Evolutionary conservation across 441 rosid genomes (phyloP), one percentile per base, ranked within the genome.

Genomic region (Gossypium lobatum): DNA sequence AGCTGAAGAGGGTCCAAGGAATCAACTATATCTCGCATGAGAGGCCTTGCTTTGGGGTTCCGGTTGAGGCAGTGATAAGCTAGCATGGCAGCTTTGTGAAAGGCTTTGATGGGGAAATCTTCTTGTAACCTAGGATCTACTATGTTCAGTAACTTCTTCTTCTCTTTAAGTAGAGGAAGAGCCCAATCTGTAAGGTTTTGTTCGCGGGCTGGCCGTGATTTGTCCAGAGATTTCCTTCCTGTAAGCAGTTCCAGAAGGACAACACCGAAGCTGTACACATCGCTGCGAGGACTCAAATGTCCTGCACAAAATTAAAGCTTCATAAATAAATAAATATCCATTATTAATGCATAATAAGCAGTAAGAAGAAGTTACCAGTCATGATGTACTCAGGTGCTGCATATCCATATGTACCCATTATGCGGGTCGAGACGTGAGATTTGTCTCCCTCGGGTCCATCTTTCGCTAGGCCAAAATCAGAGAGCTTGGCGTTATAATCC

Each of bases 111-210:
- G 1, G 98, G 97, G 71, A 87, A 95, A 45, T 90, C 87, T 59
- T 88, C 93, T 46, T 82, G 81, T 70, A 95, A 78, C 78, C 93
- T 86, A 0, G 96, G 91, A 79, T 95, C 99, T 8, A 90, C 81
- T 7, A 95, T 85, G 87, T 88, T 84, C 59, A 85, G 78, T 45
- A 95, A 50, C 82, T 93, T 95, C 86, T 88, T 95, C 87, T 88
- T 95, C 79, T 95, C 99, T 80, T 91, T 93, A 4, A 95, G 82
- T 64, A 91, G 69, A 6, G 99, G 98, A 10, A 90, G 80, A 37
- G 95, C 99, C 99, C 99, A 95, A 59, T 91, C 97, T 2, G 90
- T 79, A 0, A 95, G 91, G 86, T 85, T 91, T 67, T 95, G 97
- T 81, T 95, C 96, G 13, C 97, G 81, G 0, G 90, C 87, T 2